Conservation (phyloP, 345 rosid genomes). For the Camelina laxa region DNA sequence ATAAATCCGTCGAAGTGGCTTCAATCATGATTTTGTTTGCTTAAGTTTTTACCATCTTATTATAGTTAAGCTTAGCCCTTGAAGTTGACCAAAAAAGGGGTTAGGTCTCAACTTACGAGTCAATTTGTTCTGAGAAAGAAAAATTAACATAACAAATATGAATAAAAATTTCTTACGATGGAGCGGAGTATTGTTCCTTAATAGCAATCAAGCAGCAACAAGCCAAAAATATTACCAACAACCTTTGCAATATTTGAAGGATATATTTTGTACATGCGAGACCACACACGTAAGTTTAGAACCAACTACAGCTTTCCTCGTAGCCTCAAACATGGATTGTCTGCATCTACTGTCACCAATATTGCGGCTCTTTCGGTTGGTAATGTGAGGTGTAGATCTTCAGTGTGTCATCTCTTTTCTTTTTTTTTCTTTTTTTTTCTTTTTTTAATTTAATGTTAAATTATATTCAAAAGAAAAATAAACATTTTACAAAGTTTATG, state of each 20-base stretch:
- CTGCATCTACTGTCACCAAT: conserved; percentile 75
- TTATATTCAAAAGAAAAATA: too few species aligned
- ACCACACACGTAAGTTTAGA: conserved; percentile 45
- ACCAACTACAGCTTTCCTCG: conserved; percentile 61
- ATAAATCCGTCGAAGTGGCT: not conserved
- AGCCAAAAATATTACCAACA: conserved; percentile 14
- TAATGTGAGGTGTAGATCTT: conserved; percentile 60
- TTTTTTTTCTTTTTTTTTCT: too few species aligned
- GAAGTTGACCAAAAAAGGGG: too few species aligned
- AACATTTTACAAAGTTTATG: too few species aligned
- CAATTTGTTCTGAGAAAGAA: too few species aligned
- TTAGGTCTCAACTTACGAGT: too few species aligned
- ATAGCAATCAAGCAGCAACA: not conserved
- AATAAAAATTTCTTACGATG: too few species aligned
- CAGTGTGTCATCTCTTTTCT: conserved; percentile 41
- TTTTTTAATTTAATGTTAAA: too few species aligned
- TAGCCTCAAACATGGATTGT: conserved; percentile 57
- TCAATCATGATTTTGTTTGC: not conserved
- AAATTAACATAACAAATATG: too few species aligned
- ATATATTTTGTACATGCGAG: conserved; percentile 2
- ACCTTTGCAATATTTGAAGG: conserved; percentile 11
- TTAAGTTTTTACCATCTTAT: too few species aligned
- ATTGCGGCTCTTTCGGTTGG: conserved; percentile 78
- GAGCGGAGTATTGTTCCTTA: too few species aligned
- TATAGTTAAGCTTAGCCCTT: too few species aligned